phyloP scores from a whole-genome alignment of 805 yeast genomes.

The Saccharomycopsis synnaedendra region DNA sequence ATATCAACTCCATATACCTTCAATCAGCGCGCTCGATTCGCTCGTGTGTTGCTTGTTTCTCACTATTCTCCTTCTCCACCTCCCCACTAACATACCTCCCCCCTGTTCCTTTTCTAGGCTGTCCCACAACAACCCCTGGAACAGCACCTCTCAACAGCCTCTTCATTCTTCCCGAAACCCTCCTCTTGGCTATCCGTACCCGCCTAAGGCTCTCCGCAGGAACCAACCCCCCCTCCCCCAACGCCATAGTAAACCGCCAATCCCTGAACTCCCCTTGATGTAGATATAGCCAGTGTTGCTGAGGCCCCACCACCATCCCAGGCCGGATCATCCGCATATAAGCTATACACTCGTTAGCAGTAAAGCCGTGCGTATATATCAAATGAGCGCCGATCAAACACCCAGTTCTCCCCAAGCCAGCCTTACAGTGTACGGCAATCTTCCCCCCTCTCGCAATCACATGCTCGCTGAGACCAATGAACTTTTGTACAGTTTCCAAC shows the following conservation, averaged over 20 bases:
- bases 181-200: slow-evolving; percentile 40
- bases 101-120: slow-evolving; percentile 37
- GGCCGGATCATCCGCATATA: slow-evolving; percentile 95
- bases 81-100: slow-evolving; percentile 13
- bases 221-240: slow-evolving; percentile 60
- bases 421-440: slow-evolving; percentile 97
- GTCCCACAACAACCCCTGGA: slow-evolving; percentile 92
- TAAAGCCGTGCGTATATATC: slow-evolving; percentile 92
- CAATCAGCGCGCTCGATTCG: slow-evolving; percentile 16
- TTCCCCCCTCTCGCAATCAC: slow-evolving; percentile 79
- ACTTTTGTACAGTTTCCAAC: slow-evolving; percentile 81
- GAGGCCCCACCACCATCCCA: slow-evolving; percentile 99
- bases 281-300: slow-evolving; percentile 95
- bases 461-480: slow-evolving; percentile 90
- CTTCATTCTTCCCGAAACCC: slow-evolving; percentile 55
- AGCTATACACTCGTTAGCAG: slow-evolving; percentile 94
- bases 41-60: slow-evolving; percentile 21
- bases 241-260: slow-evolving; percentile 86
- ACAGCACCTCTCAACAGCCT: slow-evolving; percentile 65
- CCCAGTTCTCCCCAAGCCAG: slow-evolving; percentile 96
- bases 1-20: too few species aligned
- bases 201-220: slow-evolving; percentile 53
- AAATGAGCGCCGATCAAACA: slow-evolving; percentile 95
- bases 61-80: slow-evolving; percentile 14
- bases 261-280: slow-evolving; percentile 94